Evolutionary conservation across 805 yeast genomes (phyloP).

Genomic region (Grigorovia yakushimaensis): DNA sequence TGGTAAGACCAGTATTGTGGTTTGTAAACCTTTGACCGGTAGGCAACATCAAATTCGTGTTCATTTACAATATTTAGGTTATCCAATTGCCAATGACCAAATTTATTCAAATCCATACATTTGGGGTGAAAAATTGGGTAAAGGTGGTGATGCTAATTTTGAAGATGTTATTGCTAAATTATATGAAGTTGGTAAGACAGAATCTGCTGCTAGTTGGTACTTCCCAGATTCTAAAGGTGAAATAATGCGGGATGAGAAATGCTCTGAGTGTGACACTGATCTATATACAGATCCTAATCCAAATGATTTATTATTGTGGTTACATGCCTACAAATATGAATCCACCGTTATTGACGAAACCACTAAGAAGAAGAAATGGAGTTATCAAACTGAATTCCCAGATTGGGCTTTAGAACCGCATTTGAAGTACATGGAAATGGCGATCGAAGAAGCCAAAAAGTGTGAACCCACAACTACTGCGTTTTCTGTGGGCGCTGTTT

Average conservation of each 20-base stretch:
- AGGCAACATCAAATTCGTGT: slow-evolving; percentile 93
- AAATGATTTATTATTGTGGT: slow-evolving; percentile 76
- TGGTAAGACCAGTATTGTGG: slow-evolving; percentile 51
- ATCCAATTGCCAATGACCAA: slow-evolving; percentile 88
- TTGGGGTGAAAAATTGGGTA: slow-evolving; percentile 75
- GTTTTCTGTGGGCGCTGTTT: slow-evolving; percentile 83
- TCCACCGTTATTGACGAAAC: slow-evolving; percentile 32
- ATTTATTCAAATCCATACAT: slow-evolving; percentile 68
- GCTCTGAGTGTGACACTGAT: slow-evolving; percentile 58
- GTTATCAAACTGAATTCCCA: slow-evolving; percentile 65
- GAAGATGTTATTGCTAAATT: slow-evolving; percentile 39
- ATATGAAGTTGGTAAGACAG: slow-evolving; percentile 59
- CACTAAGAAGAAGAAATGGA: slow-evolving; percentile 41
- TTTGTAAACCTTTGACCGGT: slow-evolving; percentile 82
- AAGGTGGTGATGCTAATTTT: slow-evolving; percentile 42
- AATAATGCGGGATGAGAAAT: slow-evolving; percentile 44
- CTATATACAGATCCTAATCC: slow-evolving; percentile 82
- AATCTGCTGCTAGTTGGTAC: slow-evolving; percentile 60
- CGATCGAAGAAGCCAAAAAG: slow-evolving; percentile 66
- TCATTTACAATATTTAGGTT: slow-evolving; percentile 77
- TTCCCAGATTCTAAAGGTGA: slow-evolving; percentile 57
- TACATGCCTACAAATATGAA: slow-evolving; percentile 78
- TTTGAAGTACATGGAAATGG: slow-evolving; percentile 56
- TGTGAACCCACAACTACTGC: slow-evolving; percentile 80
- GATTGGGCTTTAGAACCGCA: slow-evolving; percentile 67